A percentile compares a stretch with the other conserved stretches of the same genome.
phyloP scores from a whole-genome alignment of 345 rosid genomes.

The Populus euphratica region DNA sequence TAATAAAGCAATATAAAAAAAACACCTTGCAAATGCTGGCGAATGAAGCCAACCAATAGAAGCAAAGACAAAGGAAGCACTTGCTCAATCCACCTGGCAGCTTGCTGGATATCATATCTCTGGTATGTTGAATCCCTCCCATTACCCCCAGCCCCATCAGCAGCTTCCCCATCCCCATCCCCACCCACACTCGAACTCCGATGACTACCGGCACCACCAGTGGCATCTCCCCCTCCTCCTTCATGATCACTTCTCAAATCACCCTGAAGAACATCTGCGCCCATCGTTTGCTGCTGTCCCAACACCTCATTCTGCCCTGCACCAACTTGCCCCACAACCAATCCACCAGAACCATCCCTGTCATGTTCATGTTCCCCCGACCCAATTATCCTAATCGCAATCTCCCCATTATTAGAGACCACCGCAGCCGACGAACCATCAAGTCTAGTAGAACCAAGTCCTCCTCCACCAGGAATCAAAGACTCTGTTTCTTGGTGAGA shows the following conservation, averaged over 20 bases:
- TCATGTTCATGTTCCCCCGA: conserved; percentile 64
- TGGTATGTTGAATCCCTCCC: conserved; percentile 85
- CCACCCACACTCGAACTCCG: conserved; percentile 40
- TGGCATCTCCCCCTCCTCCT: conserved; percentile 38
- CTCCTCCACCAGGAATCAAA: conserved; percentile 28
- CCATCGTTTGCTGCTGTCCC: conserved; percentile 21
- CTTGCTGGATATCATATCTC: conserved; percentile 99
- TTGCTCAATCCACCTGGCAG: conserved; percentile 99
- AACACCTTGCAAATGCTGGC: conserved; percentile 98
- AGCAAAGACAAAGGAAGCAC: conserved; percentile 95
- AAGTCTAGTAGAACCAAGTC: conserved; percentile 22
- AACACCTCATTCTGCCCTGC: conserved; percentile 38
- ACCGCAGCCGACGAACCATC: conserved; percentile 42
- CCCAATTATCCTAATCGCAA: conserved; percentile 91
- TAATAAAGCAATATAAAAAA: neutral
- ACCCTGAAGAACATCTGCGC: conserved; percentile 38
- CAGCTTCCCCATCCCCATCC: conserved; percentile 52
- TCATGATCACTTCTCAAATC: conserved; percentile 44
- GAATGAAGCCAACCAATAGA: conserved; percentile 92
- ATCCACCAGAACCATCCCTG: conserved; percentile 48
- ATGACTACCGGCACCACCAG: conserved; percentile 33
- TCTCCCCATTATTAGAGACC: conserved; percentile 58
- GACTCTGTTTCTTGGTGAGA: conserved; percentile 53
- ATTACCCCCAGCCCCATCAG: conserved; percentile 46
- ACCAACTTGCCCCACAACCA: conserved; percentile 49